Evolutionary conservation across 2,329 filamentous ascomycete species (phyloP).

Genomic region (Nemania bipapillata): DNA sequence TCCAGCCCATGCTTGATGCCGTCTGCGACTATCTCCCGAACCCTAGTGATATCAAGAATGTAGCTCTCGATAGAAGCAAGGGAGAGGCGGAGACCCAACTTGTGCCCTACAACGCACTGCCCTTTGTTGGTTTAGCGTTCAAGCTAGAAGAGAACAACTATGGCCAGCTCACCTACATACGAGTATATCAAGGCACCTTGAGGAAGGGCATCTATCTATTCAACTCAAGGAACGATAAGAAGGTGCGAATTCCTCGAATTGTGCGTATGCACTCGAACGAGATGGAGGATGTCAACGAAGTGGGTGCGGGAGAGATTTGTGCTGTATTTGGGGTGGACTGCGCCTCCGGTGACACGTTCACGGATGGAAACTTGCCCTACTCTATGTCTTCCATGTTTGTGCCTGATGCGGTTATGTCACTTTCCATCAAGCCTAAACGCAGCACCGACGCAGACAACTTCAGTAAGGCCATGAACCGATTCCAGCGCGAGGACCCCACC

Average conservation of each 20-base stretch:
- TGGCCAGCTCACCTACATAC: slow-evolving; percentile 96
- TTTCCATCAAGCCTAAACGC: slow-evolving; percentile 96
- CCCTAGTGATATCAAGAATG: slow-evolving; percentile 86
- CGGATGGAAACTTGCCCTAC: slow-evolving; percentile 90
- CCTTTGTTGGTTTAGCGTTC: slow-evolving; percentile 95
- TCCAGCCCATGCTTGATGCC: slow-evolving; percentile 96
- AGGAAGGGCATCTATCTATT: slow-evolving; percentile 89
- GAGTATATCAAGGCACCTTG: slow-evolving; percentile 93
- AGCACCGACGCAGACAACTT: slow-evolving; percentile 93
- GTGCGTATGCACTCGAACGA: slow-evolving; percentile 99
- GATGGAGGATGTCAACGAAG: slow-evolving; percentile 94
- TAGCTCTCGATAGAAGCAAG: slow-evolving; percentile 84
- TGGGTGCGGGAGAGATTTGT: slow-evolving; percentile 96
- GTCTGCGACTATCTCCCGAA: slow-evolving; percentile 97
- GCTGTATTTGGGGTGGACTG: slow-evolving; percentile 98
- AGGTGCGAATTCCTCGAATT: slow-evolving; percentile 94
- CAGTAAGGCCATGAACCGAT: slow-evolving; percentile 97
- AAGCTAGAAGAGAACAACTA: slow-evolving; percentile 99
- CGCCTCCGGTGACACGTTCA: slow-evolving; percentile 97
- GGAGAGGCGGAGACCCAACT: slow-evolving; percentile 84
- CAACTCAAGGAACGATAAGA: slow-evolving; percentile 94
- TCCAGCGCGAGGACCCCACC: slow-evolving; percentile 97
- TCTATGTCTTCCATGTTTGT: slow-evolving; percentile 99
- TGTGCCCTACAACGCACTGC: slow-evolving; percentile 90
- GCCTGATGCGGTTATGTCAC: slow-evolving; percentile 95